Conservation (phyloP, 2,329 filamentous ascomycete species). For the Ascochyta viciae-villosae region DNA sequence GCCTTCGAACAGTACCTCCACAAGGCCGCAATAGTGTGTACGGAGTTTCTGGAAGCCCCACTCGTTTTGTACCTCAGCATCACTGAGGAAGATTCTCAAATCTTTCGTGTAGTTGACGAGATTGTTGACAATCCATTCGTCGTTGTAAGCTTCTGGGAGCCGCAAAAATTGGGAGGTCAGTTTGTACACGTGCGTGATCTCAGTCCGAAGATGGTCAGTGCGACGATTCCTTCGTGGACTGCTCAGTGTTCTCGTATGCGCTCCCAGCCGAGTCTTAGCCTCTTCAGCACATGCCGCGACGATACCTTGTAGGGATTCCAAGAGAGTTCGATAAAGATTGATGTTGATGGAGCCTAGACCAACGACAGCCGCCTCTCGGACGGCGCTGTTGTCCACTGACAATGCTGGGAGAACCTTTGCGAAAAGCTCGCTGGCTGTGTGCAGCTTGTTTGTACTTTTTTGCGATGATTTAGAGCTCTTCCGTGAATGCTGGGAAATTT, state of each 20-base stretch:
- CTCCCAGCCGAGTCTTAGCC: conserved; percentile 76
- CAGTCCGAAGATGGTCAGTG: conserved; percentile 86
- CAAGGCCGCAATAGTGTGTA: conserved; percentile 90
- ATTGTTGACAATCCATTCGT: conserved; percentile 90
- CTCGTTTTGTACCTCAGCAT: conserved; percentile 91
- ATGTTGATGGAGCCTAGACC: conserved; percentile 95
- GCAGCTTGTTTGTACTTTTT: conserved; percentile 76
- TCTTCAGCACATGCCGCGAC: conserved; percentile 88
- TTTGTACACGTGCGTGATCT: conserved; percentile 96
- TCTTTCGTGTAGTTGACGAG: conserved; percentile 90
- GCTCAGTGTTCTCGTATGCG: conserved; percentile 83
- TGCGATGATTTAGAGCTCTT: conserved; percentile 78
- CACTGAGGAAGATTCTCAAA: conserved; percentile 91
- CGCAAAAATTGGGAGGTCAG: conserved; percentile 89
- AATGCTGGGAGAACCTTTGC: conserved; percentile 89
- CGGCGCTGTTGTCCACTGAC: conserved; percentile 77
- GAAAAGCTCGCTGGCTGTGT: conserved; percentile 87
- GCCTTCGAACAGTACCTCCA: conserved; percentile 91
- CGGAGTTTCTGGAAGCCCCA: conserved; percentile 92
- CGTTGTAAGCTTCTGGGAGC: conserved; percentile 77
- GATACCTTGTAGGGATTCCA: conserved; percentile 88
- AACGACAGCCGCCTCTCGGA: conserved; percentile 87
- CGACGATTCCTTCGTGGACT: conserved; percentile 77
- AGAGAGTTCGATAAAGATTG: conserved; percentile 86
- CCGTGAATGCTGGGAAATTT: conserved; percentile 75